Base-by-base conservation (phyloP, 108 stramenopile species). In the Skeletonema menzelii region DNA sequence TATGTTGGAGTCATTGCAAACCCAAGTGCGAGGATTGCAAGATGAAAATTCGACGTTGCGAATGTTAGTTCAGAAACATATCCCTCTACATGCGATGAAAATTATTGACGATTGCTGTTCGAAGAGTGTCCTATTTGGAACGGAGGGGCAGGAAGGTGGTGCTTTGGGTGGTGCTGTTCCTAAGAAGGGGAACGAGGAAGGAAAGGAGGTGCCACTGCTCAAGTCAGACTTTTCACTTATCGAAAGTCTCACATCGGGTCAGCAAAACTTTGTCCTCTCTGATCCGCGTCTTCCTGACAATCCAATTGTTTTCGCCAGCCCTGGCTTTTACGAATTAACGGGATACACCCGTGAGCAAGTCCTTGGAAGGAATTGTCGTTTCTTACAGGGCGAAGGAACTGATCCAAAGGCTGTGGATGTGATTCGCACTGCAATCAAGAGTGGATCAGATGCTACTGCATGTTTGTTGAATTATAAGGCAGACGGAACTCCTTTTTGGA, bases 201-300 rank as follows among this genome's bases (percentile, higher is more conserved):
- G 77, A 31, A 77, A 80, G 44, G 66, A 56, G 26, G 53, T 63
- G 26, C 62, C 75, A 40, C 68, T 96, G 22, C 82, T 86, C 11
- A 83, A 90, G 70, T 86, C 90, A 24, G 95, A 96, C 68, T 94
- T 90, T 72, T 84, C 83, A 55, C 79, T 96, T 27, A 94, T 96
- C 63, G 75, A 87, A 56, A 91, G 89, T 56, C 76, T 96, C 8
- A 88, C 82, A 8, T 79, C 87, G 20, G 93, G 92, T 42, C 95
- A 94, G 71, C 90, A 91, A 69, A 91, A 91, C 80, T 96, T 96
- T 76, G 88, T 91, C 19, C 69, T 96, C 42, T 96, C 97, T 5
- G 98, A 99, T 80, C 97, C 98, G n/a, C 87, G 93, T 27, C 86
- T 98, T 27, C 97, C 98, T 10, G 98, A 99, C 72, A 99, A 98